Conservation (phyloP, 495 filamentous ascomycete genomes). For the Mytilinidion resinicola region DNA sequence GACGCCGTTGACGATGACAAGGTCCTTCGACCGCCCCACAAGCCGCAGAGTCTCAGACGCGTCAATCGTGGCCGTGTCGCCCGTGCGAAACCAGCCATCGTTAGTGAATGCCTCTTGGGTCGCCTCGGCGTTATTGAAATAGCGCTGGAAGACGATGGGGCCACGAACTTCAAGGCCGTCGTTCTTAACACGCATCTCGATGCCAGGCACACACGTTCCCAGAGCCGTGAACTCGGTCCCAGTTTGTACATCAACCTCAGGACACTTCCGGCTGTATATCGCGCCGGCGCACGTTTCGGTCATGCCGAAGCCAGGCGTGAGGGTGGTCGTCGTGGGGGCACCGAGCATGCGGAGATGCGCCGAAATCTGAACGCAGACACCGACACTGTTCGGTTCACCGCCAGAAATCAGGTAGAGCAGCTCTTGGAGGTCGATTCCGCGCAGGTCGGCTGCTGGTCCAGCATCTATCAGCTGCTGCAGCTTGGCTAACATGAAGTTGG, state of each 20-base stretch:
- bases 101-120: slow-evolving; percentile 11
- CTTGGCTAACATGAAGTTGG: too few species aligned
- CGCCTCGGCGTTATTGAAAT: slow-evolving; percentile 9
- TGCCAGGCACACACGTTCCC: slow-evolving; percentile 3
- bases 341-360: slow-evolving; percentile 13
- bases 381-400: slow-evolving; percentile 6
- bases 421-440: slow-evolving; percentile 23
- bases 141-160: slow-evolving; percentile 6
- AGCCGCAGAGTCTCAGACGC: not conserved
- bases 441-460: not conserved
- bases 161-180: slow-evolving; percentile 5
- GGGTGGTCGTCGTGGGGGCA: slow-evolving; percentile 33
- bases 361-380: not conserved
- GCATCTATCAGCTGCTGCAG: too few species aligned
- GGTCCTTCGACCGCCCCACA: slow-evolving; percentile 6
- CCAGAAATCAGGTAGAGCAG: slow-evolving; percentile 6
- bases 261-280: slow-evolving; percentile 35
- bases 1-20: slow-evolving; percentile 43
- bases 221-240: slow-evolving; percentile 1
- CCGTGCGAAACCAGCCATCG: slow-evolving; percentile 18
- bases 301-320: slow-evolving; percentile 50
- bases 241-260: not conserved
- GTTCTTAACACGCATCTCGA: slow-evolving; percentile 4
- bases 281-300: slow-evolving; percentile 50
- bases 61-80: slow-evolving; percentile 15